Base-by-base conservation (phyloP, 257 asterid species). In the Solanum acaule region DNA sequence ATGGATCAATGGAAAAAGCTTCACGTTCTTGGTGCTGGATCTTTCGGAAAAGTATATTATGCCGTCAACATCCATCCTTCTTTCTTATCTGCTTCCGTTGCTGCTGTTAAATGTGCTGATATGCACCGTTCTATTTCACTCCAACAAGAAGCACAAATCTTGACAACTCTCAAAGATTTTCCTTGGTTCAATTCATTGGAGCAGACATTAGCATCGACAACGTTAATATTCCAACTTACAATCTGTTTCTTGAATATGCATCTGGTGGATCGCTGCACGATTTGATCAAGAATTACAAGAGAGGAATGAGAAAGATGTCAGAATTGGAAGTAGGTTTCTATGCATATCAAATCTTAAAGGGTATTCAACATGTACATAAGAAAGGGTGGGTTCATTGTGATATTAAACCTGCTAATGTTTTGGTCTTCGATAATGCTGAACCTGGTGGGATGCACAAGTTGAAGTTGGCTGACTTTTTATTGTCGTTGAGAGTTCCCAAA, bases 381-480 rank as follows among this genome's bases (percentile, higher is more conserved):
- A 38, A 38, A 40, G 89, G 87, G 25, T 81, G 65, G 18, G 86
- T 87, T 37, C 89, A 89, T 10, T 83, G 86, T 29, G 89, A 89
- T 75, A 11, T 87, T 2, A 89, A 87, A 46, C 91, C 83, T 3
- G 52, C 14, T 14, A 89, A 89, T 56, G 22, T 89, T 3, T 85
- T 89, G 5, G 68, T 83, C 23, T 87, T 87, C 25, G 63, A 88
- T 3, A 8, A 16, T 46, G 70, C 14, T 42, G 46, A 40, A 40
- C 46, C 1, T 40, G 46, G 46, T 10, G 46, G 46, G 5, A 20
- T 14, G 10, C 20, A 10, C 83, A 44, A 44, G 52, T 42, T 89
- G 11, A 89, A 89, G 29, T 49, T 89, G 14, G 70, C 87, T 2
- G 88, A 89, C 42, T 78, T 89, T 14, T 88, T 87, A 31, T 82